Conservation (phyloP, 2,329 filamentous ascomycete genomes). For the Teratosphaeria viscida region DNA sequence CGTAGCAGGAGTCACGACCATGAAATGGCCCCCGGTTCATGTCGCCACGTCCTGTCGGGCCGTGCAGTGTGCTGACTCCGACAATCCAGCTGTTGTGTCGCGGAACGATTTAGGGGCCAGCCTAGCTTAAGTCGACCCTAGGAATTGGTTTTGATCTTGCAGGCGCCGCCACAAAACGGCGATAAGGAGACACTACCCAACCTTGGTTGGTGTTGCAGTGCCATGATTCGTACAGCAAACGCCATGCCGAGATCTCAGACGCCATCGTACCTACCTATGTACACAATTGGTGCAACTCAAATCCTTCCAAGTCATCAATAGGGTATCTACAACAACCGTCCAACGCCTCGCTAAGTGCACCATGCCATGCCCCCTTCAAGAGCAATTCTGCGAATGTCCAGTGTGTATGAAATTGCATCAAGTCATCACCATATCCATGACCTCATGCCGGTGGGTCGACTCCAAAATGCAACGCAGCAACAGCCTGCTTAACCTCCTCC, state of each 20-base stretch:
- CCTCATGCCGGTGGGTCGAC: neutral
- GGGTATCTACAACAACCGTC: neutral
- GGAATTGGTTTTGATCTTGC: too few species aligned
- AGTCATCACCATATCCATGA: neutral
- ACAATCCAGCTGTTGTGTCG: too few species aligned
- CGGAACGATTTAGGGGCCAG: too few species aligned
- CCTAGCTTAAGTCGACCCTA: too few species aligned
- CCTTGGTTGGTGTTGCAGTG: too few species aligned
- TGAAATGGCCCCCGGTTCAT: too few species aligned
- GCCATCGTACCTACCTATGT: neutral
- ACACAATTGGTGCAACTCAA: neutral
- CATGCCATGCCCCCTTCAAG: neutral
- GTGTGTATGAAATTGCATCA: neutral
- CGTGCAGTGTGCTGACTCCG: too few species aligned
- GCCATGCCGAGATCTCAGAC: neutral
- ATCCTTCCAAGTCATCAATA: neutral
- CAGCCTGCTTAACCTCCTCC: slow-evolving; percentile 66
- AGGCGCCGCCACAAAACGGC: too few species aligned
- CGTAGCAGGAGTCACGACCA: too few species aligned
- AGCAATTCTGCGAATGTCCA: neutral
- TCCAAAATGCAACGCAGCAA: slow-evolving; percentile 32
- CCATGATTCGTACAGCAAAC: neutral
- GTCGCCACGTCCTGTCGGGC: too few species aligned
- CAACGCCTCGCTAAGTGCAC: neutral
- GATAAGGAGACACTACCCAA: too few species aligned